Evolutionary conservation across 495 filamentous ascomycete genomes (phyloP).

Genomic region (Haplographium delicatum): DNA sequence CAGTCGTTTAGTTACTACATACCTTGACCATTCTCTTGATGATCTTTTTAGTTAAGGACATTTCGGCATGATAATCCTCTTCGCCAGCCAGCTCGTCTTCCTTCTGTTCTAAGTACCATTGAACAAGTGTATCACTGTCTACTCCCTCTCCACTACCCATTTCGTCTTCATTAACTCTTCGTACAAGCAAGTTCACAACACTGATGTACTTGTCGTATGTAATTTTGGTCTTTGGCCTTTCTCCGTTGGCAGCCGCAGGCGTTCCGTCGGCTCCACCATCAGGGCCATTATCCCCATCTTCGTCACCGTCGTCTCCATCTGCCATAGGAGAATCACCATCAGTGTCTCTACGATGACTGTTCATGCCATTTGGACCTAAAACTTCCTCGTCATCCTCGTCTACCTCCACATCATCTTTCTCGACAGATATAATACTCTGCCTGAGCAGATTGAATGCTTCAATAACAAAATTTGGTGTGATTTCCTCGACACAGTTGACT

Average conservation of each 20-base stretch:
- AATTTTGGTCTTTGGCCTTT: constrained; percentile 72
- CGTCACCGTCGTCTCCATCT: constrained; percentile 40
- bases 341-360: constrained; percentile 39
- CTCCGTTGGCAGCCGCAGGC: constrained; percentile 21
- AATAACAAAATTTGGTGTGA: constrained; percentile 75
- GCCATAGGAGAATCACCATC: constrained; percentile 72
- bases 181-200: constrained; percentile 81
- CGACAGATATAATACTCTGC: constrained; percentile 94
- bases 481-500: constrained; percentile 91
- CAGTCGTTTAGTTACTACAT: constrained; percentile 35
- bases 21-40: constrained; percentile 96
- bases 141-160: constrained; percentile 73
- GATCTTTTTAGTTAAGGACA: constrained; percentile 75
- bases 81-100: constrained; percentile 75
- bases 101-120: constrained; percentile 94
- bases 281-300: constrained; percentile 31
- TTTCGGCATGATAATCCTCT: constrained; percentile 75
- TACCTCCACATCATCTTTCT: constrained; percentile 96
- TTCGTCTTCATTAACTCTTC: constrained; percentile 74
- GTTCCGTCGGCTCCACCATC: constrained; percentile 22
- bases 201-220: constrained; percentile 92
- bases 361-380: constrained; percentile 17
- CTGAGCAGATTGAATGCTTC: constrained; percentile 86
- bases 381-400: constrained; percentile 71
- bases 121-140: constrained; percentile 74